These are phyloP conservation scores for Fistulina hepatica DNA, from an alignment of 1,284 basidiomycete species.

Conservation along the genomic window DNA sequence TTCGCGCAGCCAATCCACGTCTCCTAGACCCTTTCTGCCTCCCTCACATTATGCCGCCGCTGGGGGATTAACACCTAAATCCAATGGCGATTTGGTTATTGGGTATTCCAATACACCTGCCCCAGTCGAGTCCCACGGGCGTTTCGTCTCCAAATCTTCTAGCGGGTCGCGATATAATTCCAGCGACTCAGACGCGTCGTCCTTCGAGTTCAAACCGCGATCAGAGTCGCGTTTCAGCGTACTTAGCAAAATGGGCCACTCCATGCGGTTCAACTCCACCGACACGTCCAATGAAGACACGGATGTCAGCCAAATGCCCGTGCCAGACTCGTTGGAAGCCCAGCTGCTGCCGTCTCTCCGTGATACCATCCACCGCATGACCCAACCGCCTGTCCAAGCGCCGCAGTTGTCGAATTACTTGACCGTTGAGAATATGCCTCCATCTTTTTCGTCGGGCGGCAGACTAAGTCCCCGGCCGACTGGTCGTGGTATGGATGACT, in stretches of 20 bases:
- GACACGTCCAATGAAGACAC: slow-evolving; percentile 15
- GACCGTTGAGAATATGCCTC: slow-evolving; percentile 9
- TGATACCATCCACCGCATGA: slow-evolving; percentile 65
- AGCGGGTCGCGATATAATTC: slow-evolving; percentile 13
- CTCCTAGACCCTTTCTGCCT: slow-evolving; percentile 36
- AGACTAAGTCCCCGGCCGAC: too few species aligned
- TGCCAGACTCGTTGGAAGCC: slow-evolving; percentile 46
- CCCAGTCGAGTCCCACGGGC: slow-evolving; percentile 2
- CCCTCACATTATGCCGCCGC: slow-evolving; percentile 59
- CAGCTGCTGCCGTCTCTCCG: slow-evolving; percentile 55
- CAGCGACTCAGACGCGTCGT: slow-evolving; percentile 24
- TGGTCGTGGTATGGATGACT: too few species aligned
- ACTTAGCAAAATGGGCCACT: slow-evolving; percentile 6
- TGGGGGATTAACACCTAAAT: slow-evolving; percentile 28
- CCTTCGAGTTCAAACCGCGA: slow-evolving; percentile 20
- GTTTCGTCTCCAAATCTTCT: slow-evolving; percentile 1
- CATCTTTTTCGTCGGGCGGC: background rate
- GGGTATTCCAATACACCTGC: slow-evolving; percentile 9
- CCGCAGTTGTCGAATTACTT: slow-evolving; percentile 10
- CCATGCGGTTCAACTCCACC: slow-evolving; percentile 9
- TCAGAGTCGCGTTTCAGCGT: slow-evolving; percentile 8
- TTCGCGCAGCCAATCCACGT: slow-evolving; percentile 16
- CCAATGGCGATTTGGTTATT: slow-evolving; percentile 12
- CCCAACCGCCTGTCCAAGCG: slow-evolving; percentile 32
- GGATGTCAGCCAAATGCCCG: slow-evolving; percentile 34